These are phyloP conservation scores for Quercus lobata DNA, from an alignment of 331 rosid species.

Conservation along the genomic window DNA sequence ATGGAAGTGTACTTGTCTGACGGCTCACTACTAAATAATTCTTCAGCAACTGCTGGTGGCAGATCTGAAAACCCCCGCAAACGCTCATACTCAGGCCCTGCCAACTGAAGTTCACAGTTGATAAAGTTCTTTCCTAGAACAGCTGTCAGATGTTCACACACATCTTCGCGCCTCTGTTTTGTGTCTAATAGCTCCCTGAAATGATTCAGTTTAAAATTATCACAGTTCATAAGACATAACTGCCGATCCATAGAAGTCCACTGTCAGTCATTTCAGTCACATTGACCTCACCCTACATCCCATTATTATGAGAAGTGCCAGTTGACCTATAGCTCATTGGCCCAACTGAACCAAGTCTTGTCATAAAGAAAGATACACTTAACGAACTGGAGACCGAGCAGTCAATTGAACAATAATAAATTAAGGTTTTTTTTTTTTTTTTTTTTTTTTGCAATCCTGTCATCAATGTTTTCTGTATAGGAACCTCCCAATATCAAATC, in stretches of 20 bases:
- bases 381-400: not conserved
- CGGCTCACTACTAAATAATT: conserved; percentile 52
- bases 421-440: too few relatives aligned
- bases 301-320: too few relatives aligned
- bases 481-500: not conserved
- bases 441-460: not conserved
- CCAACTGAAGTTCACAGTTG: conserved; percentile 78
- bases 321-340: too few relatives aligned
- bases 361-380: not conserved
- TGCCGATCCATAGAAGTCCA: not conserved
- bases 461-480: not conserved
- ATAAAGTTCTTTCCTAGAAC: conserved; percentile 63
- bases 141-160: conserved; percentile 56
- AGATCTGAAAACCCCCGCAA: conserved; percentile 65
- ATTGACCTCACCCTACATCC: not conserved
- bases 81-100: conserved; percentile 81
- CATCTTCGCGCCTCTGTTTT: conserved; percentile 53
- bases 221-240: not conserved
- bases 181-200: conserved; percentile 69
- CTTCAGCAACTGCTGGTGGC: conserved; percentile 66
- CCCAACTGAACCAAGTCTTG: too few relatives aligned
- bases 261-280: too few relatives aligned
- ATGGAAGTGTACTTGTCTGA: conserved; percentile 28
- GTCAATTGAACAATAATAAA: not conserved
- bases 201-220: not conserved